These are phyloP conservation scores for Macrophomina phaseolina DNA, from an alignment of 2,329 filamentous ascomycete species.

Conservation along the genomic window DNA sequence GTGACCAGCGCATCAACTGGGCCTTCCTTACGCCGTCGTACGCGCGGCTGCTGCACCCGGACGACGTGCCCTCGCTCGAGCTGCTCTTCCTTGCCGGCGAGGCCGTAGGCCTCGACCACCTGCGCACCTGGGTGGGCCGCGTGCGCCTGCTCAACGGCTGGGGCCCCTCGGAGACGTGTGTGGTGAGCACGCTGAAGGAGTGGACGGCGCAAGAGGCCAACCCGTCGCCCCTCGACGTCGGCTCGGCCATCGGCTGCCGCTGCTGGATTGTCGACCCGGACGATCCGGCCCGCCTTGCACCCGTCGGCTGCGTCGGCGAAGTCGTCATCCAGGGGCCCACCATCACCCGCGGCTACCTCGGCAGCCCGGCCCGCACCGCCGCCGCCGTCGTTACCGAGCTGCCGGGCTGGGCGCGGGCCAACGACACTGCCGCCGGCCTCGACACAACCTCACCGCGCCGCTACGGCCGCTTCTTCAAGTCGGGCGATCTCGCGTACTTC, in stretches of 20 bases:
- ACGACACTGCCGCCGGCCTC: not conserved
- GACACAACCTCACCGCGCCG: not conserved
- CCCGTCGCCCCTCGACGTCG: not conserved
- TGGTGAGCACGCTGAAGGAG: constrained; percentile 31
- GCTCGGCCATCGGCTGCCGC: not conserved
- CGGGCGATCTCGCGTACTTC: constrained; percentile 42
- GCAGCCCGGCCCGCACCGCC: constrained; percentile 39
- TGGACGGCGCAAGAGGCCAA: not conserved
- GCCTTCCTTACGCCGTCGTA: constrained; percentile 46
- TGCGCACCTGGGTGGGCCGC: not conserved
- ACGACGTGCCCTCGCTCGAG: constrained; percentile 48
- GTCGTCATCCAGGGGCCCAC: constrained; percentile 44
- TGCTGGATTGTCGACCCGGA: constrained; percentile 37
- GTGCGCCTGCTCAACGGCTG: constrained; percentile 8
- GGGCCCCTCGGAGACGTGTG: constrained; percentile 8
- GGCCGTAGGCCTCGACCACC: constrained; percentile 31
- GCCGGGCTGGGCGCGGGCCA: not conserved
- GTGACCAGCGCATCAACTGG: constrained; percentile 34
- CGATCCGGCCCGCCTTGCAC: constrained; percentile 28
- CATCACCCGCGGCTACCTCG: constrained; percentile 42
- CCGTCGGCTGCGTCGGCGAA: constrained; percentile 43
- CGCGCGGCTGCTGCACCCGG: constrained; percentile 44
- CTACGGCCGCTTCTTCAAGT: constrained; percentile 37
- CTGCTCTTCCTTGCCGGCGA: constrained; percentile 42
- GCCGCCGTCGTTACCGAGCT: constrained; percentile 31